Conservation (phyloP, 2,329 filamentous ascomycete species). For the Aureobasidium musti region DNA sequence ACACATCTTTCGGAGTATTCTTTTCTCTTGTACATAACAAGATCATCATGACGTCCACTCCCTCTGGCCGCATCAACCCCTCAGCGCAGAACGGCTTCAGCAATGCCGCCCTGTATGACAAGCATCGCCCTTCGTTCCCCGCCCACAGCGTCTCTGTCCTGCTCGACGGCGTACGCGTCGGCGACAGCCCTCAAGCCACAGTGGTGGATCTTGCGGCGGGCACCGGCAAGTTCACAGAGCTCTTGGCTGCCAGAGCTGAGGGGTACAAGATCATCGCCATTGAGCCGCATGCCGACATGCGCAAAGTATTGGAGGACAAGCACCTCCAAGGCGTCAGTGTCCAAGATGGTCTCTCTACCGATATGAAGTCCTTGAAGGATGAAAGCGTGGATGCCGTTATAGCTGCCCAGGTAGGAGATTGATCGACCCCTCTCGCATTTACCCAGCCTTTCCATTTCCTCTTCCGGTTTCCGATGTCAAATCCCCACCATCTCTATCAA, state of each 20-base stretch:
- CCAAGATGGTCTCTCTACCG: slow-evolving; percentile 59
- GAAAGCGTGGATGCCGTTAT: slow-evolving; percentile 66
- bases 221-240: slow-evolving; percentile 70
- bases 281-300: slow-evolving; percentile 68
- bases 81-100: slow-evolving; percentile 59
- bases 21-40: not conserved
- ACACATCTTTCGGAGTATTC: not conserved
- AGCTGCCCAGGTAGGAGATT: slow-evolving; percentile 63
- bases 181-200: slow-evolving; percentile 48
- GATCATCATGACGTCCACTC: slow-evolving; percentile 25
- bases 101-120: slow-evolving; percentile 65
- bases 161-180: slow-evolving; percentile 57
- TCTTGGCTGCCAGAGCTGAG: slow-evolving; percentile 61
- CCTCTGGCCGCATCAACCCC: slow-evolving; percentile 32
- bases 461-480: slow-evolving; percentile 23
- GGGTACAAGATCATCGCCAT: slow-evolving; percentile 62
- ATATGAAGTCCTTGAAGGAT: slow-evolving; percentile 56
- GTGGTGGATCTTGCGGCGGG: slow-evolving; percentile 68
- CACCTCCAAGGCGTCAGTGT: slow-evolving; percentile 57
- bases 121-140: slow-evolving; percentile 68
- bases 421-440: not conserved
- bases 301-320: slow-evolving; percentile 62
- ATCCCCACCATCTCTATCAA: not conserved
- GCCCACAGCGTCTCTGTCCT: slow-evolving; percentile 60
- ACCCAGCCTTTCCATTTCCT: not conserved